Percentiles rank a stretch among this genome's conserved stretches.
Conservation (phyloP, 306 rosid genomes). For the Pyrus bretschneideri region DNA sequence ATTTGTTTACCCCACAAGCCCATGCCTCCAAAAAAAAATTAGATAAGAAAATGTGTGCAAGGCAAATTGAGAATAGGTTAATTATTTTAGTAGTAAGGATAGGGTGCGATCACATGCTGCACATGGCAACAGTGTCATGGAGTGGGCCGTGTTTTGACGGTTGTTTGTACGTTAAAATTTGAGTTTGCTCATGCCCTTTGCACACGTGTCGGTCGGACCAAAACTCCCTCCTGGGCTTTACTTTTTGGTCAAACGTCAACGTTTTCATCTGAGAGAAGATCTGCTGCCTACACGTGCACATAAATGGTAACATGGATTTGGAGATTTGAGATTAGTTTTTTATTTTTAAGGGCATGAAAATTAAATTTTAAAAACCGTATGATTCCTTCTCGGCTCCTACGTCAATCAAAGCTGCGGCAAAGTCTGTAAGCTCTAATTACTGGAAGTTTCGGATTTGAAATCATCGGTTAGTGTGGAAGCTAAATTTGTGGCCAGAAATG, state of each 20-base stretch:
- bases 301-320: background rate
- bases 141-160: background rate
- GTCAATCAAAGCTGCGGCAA: no score
- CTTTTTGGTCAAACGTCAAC: constrained; percentile 12
- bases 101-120: constrained; percentile 22
- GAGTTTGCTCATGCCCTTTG: background rate
- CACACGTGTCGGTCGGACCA: constrained; percentile 32
- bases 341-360: background rate
- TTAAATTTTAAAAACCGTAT: background rate
- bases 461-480: fast-evolving
- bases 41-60: background rate
- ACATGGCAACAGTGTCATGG: constrained; percentile 3
- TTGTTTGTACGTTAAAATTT: background rate
- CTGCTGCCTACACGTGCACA: constrained; percentile 13
- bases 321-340: background rate
- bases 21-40: background rate
- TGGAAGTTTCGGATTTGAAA: no score
- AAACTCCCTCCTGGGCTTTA: background rate
- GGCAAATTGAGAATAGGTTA: background rate
- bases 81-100: background rate
- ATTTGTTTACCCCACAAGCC: background rate
- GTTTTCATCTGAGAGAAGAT: background rate
- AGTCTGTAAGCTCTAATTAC: no score
- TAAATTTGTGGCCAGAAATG: no score
- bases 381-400: background rate